Base-by-base conservation (phyloP, 1,284 basidiomycete species). In the Boletus sp. region DNA sequence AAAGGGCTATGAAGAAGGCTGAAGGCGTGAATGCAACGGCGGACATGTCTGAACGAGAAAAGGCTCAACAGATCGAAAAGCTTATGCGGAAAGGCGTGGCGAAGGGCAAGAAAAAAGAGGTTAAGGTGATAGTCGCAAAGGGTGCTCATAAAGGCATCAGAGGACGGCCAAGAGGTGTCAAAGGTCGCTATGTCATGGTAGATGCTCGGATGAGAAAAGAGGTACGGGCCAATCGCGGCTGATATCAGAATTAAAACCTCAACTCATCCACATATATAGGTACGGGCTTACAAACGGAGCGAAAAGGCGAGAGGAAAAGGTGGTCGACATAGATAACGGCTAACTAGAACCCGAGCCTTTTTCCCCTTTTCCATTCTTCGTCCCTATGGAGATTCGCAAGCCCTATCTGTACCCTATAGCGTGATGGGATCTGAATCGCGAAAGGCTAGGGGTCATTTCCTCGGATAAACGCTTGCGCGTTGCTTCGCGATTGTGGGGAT, bases 1-100 rank as follows among this genome's bases (percentile, higher is more conserved):
- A 96, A 59, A 95, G 93, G 69, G 92, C 92, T 13, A 84, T 93
- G 79, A 94, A 91, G 73, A 98, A 96, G 72, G 96, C 95, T 2
- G 94, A 98, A 62, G 92, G 91, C 47, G 84, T 99, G 52, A 94
- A 93, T 68, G 82, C 89, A 53, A 91, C 89, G 16, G 76, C 84
- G 14, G 94, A 98, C 60, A 81, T 97, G 70, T 88, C 91, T 23
- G 95, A 99, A 71, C 79, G 84, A 50, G 95, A 98, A 65, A 98
- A 98, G 71, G 93, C 95, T 7, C 81, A 84, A 55, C 89, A 91
- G 65, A 94, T 99, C 49, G 87, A 91, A 62, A 95, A 94, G 68
- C 69, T 98, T 27, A 88, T 99, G 78, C 78, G 78, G 36, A 90
- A 83, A 65, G 88, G 91, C n/a, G 64, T 74, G 40, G 78, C 84